Evolutionary conservation across 768 basidiomycete species (phyloP).

Genomic region (Postia placenta): DNA sequence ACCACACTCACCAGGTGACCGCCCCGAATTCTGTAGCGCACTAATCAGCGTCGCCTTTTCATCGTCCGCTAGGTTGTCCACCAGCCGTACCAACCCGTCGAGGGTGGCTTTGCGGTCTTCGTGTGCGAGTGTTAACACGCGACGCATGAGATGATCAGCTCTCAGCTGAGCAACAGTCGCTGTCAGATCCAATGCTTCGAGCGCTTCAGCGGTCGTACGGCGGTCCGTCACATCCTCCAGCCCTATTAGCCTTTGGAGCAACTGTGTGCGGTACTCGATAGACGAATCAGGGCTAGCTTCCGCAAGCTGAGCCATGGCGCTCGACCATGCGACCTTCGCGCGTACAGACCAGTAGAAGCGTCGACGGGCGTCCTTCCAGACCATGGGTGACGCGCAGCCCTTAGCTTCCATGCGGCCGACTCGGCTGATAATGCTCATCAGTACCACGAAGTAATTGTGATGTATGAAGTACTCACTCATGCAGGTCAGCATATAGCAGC

Average conservation of each 20-base stretch:
- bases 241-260: constrained; percentile 58
- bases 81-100: constrained; percentile 65
- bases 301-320: constrained; percentile 55
- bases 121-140: constrained; percentile 60
- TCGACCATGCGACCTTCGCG: constrained; percentile 67
- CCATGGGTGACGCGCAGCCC: constrained; percentile 80
- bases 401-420: constrained; percentile 97
- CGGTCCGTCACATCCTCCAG: constrained; percentile 48
- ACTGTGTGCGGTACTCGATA: constrained; percentile 55
- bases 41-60: constrained; percentile 58
- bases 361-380: constrained; percentile 86
- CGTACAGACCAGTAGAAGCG: constrained; percentile 94
- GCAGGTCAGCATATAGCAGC: constrained; percentile 91
- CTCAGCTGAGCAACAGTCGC: constrained; percentile 58
- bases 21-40: constrained; percentile 52
- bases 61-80: constrained; percentile 68
- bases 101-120: constrained; percentile 75
- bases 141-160: constrained; percentile 61
- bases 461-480: constrained; percentile 59
- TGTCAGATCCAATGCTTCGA: constrained; percentile 68
- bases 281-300: constrained; percentile 69
- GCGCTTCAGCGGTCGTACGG: constrained; percentile 51
- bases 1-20: constrained; percentile 46
- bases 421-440: constrained; percentile 48
- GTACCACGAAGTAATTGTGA: background rate